These are phyloP conservation scores for Neurospora tetraspora DNA, from an alignment of 495 filamentous ascomycete genomes.

Conservation along the genomic window DNA sequence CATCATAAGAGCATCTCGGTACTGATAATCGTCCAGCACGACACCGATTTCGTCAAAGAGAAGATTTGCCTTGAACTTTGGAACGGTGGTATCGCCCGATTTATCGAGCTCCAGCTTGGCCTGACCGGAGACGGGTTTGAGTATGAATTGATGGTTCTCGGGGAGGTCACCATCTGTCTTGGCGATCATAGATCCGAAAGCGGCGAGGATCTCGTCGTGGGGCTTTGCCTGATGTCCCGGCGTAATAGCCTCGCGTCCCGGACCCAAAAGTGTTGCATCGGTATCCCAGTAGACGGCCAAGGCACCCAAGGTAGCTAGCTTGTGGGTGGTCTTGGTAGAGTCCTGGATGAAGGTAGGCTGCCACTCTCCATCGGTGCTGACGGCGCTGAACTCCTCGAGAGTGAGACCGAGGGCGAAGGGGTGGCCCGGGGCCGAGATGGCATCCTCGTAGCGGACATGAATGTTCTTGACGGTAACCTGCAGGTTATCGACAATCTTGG, in stretches of 20 bases:
- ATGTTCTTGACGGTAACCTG: constrained; percentile 97
- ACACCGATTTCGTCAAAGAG: constrained; percentile 95
- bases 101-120: constrained; percentile 91
- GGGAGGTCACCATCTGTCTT: constrained; percentile 43
- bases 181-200: constrained; percentile 67
- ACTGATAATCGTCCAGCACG: constrained; percentile 91
- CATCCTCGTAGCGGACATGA: constrained; percentile 93
- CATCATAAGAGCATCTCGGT: constrained; percentile 94
- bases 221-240: constrained; percentile 34
- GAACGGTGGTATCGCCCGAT: constrained; percentile 65
- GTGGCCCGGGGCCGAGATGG: constrained; percentile 89
- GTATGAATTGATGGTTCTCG: constrained; percentile 74
- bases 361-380: constrained; percentile 92
- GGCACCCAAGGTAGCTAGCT: constrained; percentile 77
- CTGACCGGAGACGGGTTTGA: constrained; percentile 88
- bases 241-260: constrained; percentile 59
- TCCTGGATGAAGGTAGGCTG: constrained; percentile 89
- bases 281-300: constrained; percentile 97
- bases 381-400: constrained; percentile 86
- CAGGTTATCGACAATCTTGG: constrained; percentile 94
- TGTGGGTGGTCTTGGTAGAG: constrained; percentile 72
- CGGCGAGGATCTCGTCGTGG: constrained; percentile 65
- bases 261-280: constrained; percentile 70
- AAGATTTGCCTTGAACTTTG: constrained; percentile 82
- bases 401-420: constrained; percentile 89